Conservation (phyloP, 2,329 filamentous ascomycete genomes). For the Trichoderma guizhouense region DNA sequence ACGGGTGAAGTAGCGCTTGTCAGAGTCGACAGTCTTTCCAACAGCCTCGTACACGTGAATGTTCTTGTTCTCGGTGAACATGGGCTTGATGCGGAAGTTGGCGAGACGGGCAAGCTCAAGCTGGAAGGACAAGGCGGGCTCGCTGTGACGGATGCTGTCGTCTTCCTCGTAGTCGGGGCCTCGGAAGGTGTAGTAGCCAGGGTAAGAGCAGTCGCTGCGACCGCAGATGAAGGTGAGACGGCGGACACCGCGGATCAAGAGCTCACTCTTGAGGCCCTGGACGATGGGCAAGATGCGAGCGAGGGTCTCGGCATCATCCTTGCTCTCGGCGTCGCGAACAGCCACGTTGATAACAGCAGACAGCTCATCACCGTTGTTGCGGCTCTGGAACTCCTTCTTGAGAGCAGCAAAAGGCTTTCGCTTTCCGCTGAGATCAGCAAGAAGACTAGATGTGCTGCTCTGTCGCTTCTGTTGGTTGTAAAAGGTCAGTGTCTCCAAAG, state of each 20-base stretch:
- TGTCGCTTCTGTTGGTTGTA: slow-evolving; percentile 55
- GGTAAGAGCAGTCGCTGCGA: slow-evolving; percentile 89
- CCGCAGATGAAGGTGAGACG: slow-evolving; percentile 96
- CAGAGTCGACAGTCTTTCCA: slow-evolving; percentile 89
- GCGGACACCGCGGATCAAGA: slow-evolving; percentile 76
- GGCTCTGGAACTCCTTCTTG: slow-evolving; percentile 25
- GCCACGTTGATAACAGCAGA: slow-evolving; percentile 92
- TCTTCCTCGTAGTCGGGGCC: slow-evolving; percentile 88
- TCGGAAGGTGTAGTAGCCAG: slow-evolving; percentile 97
- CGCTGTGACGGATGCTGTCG: slow-evolving; percentile 91
- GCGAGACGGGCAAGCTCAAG: slow-evolving; percentile 89
- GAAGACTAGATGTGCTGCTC: slow-evolving; percentile 52
- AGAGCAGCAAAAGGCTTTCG: slow-evolving; percentile 48
- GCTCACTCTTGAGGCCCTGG: slow-evolving; percentile 76
- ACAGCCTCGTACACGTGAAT: slow-evolving; percentile 98
- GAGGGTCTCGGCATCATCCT: slow-evolving; percentile 77
- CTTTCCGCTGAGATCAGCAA: slow-evolving; percentile 71
- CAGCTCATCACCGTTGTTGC: slow-evolving; percentile 66
- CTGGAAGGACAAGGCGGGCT: slow-evolving; percentile 97
- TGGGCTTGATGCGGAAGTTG: slow-evolving; percentile 97
- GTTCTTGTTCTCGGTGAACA: slow-evolving; percentile 98
- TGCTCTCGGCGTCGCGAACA: slow-evolving; percentile 80
- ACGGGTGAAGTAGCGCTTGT: slow-evolving; percentile 98
- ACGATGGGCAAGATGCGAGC: slow-evolving; percentile 72
- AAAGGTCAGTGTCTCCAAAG: slow-evolving; percentile 75